Conservation (phyloP, 345 rosid species). For the Brassica carinata region DNA sequence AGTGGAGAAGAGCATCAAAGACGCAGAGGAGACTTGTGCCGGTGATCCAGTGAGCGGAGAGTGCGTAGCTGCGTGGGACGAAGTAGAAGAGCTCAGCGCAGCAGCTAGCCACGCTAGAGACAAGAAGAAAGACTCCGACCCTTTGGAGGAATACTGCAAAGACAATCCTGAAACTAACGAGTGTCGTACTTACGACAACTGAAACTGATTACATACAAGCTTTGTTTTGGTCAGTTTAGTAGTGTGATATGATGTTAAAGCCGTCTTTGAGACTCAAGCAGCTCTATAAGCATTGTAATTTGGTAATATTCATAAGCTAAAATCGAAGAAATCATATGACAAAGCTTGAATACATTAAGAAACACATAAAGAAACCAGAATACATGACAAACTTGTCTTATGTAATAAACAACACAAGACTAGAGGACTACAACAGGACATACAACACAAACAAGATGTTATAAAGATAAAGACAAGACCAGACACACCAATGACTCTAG, state of each 20-base stretch:
- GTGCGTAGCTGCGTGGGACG: slow-evolving; percentile 98
- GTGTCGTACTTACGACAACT: slow-evolving; percentile 71
- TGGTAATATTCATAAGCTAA: not conserved
- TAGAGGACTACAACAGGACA: not conserved
- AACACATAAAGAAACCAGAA: not conserved
- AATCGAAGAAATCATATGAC: not conserved
- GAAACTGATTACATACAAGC: not conserved
- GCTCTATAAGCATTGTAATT: slow-evolving; percentile 14
- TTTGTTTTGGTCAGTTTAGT: not conserved
- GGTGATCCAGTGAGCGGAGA: slow-evolving; percentile 85
- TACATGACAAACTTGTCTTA: slow-evolving; percentile 23
- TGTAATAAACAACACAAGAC: slow-evolving; percentile 12
- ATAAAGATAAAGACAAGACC: not conserved
- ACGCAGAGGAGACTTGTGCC: slow-evolving; percentile 69
- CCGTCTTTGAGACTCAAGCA: not conserved
- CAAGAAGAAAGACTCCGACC: slow-evolving; percentile 72
- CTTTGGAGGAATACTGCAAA: slow-evolving; percentile 85
- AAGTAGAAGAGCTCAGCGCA: slow-evolving; percentile 97
- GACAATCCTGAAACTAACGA: slow-evolving; percentile 89
- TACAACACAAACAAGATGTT: not conserved
- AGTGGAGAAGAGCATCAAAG: slow-evolving; percentile 80
- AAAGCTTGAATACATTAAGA: slow-evolving; percentile 26
- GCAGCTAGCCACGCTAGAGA: slow-evolving; percentile 95
- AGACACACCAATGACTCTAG: not conserved
- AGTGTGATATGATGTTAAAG: not conserved